Evolutionary conservation across 192 early-diverging fungal genomes (phyloP).

Genomic region (Paraglomus brasilianum): DNA sequence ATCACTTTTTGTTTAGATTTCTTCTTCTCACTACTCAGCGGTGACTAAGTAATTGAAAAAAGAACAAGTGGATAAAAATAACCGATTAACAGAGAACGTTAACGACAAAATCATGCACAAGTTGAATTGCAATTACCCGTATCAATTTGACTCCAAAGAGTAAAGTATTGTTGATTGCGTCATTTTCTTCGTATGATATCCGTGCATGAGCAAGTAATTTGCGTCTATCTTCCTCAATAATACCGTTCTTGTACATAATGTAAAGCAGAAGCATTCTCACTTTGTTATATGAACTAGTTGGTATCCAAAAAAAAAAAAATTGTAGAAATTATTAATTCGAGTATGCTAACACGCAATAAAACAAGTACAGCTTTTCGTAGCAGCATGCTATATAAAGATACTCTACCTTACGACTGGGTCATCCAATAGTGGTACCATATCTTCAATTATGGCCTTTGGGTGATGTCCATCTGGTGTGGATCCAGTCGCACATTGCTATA

Average conservation of each 20-base stretch:
- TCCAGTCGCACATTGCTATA: constrained; percentile 73
- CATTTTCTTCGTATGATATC: constrained; percentile 68
- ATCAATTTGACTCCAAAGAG: constrained; percentile 66
- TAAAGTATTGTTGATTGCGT: constrained; percentile 75
- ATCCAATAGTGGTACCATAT: constrained; percentile 77
- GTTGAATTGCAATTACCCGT: constrained; percentile 25
- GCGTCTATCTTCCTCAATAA: constrained; percentile 69
- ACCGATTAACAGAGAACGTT: background rate
- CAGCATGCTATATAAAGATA: background rate
- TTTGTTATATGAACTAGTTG: constrained; percentile 59
- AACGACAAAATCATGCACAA: background rate
- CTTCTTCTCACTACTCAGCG: constrained; percentile 32
- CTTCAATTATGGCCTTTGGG: constrained; percentile 67
- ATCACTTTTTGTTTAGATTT: constrained; percentile 50
- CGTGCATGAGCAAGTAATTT: constrained; percentile 68
- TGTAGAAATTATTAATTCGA: background rate
- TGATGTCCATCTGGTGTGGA: constrained; percentile 69
- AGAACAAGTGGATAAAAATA: background rate
- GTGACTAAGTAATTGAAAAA: background rate
- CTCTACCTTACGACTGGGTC: constrained; percentile 57
- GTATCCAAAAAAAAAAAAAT: background rate
- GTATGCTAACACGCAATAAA: background rate
- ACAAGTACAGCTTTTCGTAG: background rate
- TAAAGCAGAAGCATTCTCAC: constrained; percentile 78
- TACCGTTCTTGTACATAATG: constrained; percentile 75